Evolutionary conservation across 2,329 filamentous ascomycete genomes (phyloP), one percentile per base, ranked within the genome.

Genomic region (Bertia moriformis): DNA sequence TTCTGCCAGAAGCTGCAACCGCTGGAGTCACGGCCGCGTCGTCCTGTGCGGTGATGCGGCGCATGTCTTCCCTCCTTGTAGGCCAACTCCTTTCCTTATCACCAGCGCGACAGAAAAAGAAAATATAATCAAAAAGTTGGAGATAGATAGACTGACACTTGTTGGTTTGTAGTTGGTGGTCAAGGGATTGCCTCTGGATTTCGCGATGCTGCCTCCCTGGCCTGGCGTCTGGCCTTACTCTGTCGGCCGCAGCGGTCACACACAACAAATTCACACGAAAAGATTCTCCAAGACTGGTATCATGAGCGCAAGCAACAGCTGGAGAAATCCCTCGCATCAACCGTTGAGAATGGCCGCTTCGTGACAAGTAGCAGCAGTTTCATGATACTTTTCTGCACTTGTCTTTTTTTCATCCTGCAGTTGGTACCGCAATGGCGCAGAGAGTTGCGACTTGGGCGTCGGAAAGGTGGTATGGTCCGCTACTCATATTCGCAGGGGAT

Each of bases 61-160:
- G 2, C 66, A 70, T 46, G 67, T 69, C 3, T 69, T 69, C 41
- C 67, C 66, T 4, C 66, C 66, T 2, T 69, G 32, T 35, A 35
- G 7, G 32, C 17, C 32, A 35, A 35, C 32, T 18, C 15, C 32
- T 10, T 13, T 7, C 10, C 12, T 7, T 35, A 35, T 35, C 24
- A 29, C 24, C n/a, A n/a, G n/a, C n/a, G n/a, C n/a, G n/a, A n/a
- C n/a, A n/a, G n/a, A n/a, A n/a, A n/a, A n/a, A n/a, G n/a, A n/a
- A n/a, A n/a, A n/a, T n/a, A n/a, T n/a, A n/a, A n/a, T n/a, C n/a
- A n/a, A n/a, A n/a, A n/a, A n/a, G n/a, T n/a, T n/a, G n/a, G n/a
- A n/a, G n/a, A n/a, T n/a, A n/a, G n/a, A n/a, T n/a, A n/a, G n/a
- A n/a, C n/a, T n/a, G n/a, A n/a, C n/a, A n/a, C n/a, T n/a, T n/a